Percentiles rank a stretch among this genome's conserved stretches.
phyloP scores from a whole-genome alignment of 345 rosid species.

The Hevea brasiliensis region DNA sequence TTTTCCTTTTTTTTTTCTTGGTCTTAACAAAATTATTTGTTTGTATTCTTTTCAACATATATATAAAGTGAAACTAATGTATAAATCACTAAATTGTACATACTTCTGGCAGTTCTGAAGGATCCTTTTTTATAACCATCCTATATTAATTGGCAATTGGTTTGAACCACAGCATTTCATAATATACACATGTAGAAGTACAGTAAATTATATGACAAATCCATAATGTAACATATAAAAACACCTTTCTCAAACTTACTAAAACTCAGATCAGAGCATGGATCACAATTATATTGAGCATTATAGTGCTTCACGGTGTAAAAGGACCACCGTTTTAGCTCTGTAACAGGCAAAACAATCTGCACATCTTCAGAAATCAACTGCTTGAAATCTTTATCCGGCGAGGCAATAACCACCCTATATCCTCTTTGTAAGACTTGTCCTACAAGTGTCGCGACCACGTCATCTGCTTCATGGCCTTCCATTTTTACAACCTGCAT shows the following conservation, averaged over 20 bases:
- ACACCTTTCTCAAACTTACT: conserved; percentile 46
- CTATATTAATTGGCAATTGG: not conserved
- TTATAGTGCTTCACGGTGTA: conserved; percentile 76
- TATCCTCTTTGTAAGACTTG: conserved; percentile 71
- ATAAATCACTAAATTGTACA: not conserved
- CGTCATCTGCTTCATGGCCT: conserved; percentile 92
- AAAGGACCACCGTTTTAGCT: conserved; percentile 82
- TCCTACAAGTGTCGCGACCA: conserved; percentile 70
- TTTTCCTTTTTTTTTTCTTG: not conserved
- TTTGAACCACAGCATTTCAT: not conserved
- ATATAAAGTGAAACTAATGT: not conserved
- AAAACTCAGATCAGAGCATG: conserved; percentile 79
- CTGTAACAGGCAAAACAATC: conserved; percentile 74
- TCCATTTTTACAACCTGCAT: conserved; percentile 67
- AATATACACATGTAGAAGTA: not conserved
- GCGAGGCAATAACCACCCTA: conserved; percentile 78
- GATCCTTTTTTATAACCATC: not conserved
- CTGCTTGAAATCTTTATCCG: conserved; percentile 97
- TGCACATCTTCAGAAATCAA: conserved; percentile 88
- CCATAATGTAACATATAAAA: not conserved
- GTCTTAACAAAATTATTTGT: not conserved
- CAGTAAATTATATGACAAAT: not conserved
- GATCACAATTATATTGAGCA: conserved; percentile 82
- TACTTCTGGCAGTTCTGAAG: not conserved
- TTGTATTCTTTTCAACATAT: not conserved